Evolutionary conservation across 2,329 filamentous ascomycete genomes (phyloP), one percentile per base, ranked within the genome.

Genomic region (Epichloe baconii): DNA sequence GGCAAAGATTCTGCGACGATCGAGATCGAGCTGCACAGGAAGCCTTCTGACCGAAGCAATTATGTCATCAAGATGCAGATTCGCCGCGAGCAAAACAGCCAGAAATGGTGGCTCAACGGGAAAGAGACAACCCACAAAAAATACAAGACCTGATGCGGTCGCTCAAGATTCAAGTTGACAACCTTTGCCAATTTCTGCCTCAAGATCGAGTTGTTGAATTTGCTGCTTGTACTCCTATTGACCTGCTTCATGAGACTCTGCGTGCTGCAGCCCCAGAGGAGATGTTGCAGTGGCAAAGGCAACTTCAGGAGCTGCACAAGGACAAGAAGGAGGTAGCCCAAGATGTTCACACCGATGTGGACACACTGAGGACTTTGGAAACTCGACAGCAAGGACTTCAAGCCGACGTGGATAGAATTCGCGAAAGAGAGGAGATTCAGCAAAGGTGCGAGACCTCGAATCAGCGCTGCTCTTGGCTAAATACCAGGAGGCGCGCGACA

Each of bases 171-270:
- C 93, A 98, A 66, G 88, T 97, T 56, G 93, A 98, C 71, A 98
- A 98, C 59, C 75, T 98, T 2, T 98, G 93, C 65, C 93, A 98
- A 64, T 98, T 98, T 60, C 71, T 98, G 44, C 93, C 93, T 0
- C 93, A 98, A 66, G 93, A 98, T 64, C 86, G 90, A 58, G 93
- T 98, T 1, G 88, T 89, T 23, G 90, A 96, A 62, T 98, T 98
- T 64, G 88, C 93, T 5, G 85, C 79, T 5, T 79, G 95, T 58
- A 86, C 81, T 8, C 85, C 91, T 0, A 74, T 95, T 12, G 85
- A 94, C 44, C 77, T 96, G 19, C 75, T 98, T 1, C 77, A 82
- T 53, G 87, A 93, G 59, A 98, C 93, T 0, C 82, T 95, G 55
- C 82, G 89, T 61, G 93, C 93, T 36, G 90, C 89, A 6, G 93